Conservation (phyloP, 2,329 filamentous ascomycete species). For the Clarireedia paspali region DNA sequence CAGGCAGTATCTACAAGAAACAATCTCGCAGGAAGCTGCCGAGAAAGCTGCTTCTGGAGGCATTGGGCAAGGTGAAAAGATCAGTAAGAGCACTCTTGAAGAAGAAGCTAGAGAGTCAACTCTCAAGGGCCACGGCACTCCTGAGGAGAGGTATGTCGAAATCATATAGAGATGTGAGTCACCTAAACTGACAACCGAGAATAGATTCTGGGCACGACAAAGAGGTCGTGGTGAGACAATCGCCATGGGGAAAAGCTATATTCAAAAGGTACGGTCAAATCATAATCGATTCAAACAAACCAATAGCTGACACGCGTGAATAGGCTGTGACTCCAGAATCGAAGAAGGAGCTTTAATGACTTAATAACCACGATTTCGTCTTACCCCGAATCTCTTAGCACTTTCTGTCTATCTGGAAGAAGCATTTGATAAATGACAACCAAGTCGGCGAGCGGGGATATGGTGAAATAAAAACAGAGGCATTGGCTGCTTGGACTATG, state of each 20-base stretch:
- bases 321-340: slow-evolving; percentile 4
- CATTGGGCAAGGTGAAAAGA: slow-evolving; percentile 48
- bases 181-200: not conserved
- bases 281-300: not conserved
- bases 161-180: too few species aligned
- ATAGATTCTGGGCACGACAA: slow-evolving; percentile 49
- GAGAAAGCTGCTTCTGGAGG: slow-evolving; percentile 41
- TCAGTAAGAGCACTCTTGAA: slow-evolving; percentile 57
- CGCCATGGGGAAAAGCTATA: slow-evolving; percentile 46
- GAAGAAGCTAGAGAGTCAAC: slow-evolving; percentile 51
- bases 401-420: too few species aligned
- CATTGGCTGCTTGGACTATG: too few species aligned
- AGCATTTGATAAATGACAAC: too few species aligned
- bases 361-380: too few species aligned
- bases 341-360: slow-evolving; percentile 14
- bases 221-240: slow-evolving; percentile 50
- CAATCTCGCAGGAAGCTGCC: slow-evolving; percentile 49
- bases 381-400: too few species aligned
- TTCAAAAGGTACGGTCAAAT: slow-evolving; percentile 35
- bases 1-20: slow-evolving; percentile 54
- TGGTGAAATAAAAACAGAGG: too few species aligned
- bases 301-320: not conserved
- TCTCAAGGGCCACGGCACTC: slow-evolving; percentile 39
- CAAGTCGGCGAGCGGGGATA: too few species aligned
- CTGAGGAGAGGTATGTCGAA: slow-evolving; percentile 42